Evolutionary conservation across 1,284 basidiomycete genomes (phyloP).

Genomic region (Rhodotorula sp.): DNA sequence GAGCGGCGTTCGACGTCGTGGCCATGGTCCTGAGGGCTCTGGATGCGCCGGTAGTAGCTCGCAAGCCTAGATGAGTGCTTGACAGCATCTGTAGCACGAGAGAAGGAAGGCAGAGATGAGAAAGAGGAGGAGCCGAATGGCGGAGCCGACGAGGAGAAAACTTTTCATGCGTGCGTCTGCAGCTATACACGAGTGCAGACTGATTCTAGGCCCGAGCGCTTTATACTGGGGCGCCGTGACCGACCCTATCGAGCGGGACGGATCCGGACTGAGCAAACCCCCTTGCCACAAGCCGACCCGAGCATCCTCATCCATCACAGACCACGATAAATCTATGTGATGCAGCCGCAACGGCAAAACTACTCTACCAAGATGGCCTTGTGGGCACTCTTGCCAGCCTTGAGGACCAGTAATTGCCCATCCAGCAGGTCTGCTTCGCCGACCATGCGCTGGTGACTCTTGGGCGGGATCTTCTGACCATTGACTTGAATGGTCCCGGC

Average conservation of each 20-base stretch:
- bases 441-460: slow-evolving; percentile 48
- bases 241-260: no score
- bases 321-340: no score
- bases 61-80: no score
- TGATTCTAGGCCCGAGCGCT: no score
- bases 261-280: no score
- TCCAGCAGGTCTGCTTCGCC: slow-evolving; percentile 61
- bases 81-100: background rate
- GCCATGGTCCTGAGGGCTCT: background rate
- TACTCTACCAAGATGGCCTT: slow-evolving; percentile 38
- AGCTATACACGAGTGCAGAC: no score
- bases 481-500: slow-evolving; percentile 61
- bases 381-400: slow-evolving; percentile 72
- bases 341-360: background rate
- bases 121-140: no score
- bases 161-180: no score
- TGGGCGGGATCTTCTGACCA: slow-evolving; percentile 51
- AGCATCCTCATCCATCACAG: no score
- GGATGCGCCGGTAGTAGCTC: background rate
- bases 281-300: no score
- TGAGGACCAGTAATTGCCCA: slow-evolving; percentile 63
- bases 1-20: background rate
- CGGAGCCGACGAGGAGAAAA: no score
- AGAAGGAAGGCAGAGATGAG: background rate
- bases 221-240: no score